Conservation (phyloP, 441 rosid genomes). For the Corymbia citriodora region DNA sequence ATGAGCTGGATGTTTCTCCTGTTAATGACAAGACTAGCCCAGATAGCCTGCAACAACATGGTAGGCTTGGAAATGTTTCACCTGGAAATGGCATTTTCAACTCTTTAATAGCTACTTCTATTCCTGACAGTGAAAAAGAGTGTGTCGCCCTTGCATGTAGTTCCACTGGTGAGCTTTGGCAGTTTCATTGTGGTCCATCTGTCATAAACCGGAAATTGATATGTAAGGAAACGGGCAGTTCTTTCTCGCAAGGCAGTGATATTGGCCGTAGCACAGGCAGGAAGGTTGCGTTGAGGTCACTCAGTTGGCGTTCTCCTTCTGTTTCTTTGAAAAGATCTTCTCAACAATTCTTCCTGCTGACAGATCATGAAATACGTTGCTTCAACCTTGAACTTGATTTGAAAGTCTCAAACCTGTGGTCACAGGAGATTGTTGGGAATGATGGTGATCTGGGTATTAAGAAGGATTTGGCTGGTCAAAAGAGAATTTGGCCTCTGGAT, state of each 20-base stretch:
- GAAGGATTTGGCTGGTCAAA: conserved; percentile 95
- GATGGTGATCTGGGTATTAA: conserved; percentile 84
- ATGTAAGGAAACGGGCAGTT: conserved; percentile 20
- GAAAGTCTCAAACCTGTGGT: conserved; percentile 63
- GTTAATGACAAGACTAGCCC: conserved; percentile 24
- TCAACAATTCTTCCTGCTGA: conserved; percentile 62
- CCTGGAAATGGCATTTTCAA: conserved; percentile 34
- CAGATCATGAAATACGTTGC: conserved; percentile 79
- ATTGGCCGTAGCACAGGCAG: conserved; percentile 26
- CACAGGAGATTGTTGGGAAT: conserved; percentile 73
- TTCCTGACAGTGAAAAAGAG: conserved; percentile 22
- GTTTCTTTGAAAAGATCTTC: conserved; percentile 31
- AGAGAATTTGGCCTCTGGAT: conserved; percentile 92
- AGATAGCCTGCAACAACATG: conserved; percentile 22
- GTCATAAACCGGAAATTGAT: conserved; percentile 37
- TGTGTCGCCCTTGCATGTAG: conserved; percentile 74
- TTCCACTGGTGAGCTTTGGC: conserved; percentile 77
- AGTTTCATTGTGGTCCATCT: conserved; percentile 58
- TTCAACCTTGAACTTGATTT: conserved; percentile 40
- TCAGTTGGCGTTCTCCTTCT: conserved; percentile 52
- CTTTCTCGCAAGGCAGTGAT: conserved; percentile 32
- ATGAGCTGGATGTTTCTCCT: conserved; percentile 37
- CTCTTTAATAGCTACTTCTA: conserved; percentile 63
- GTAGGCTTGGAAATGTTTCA: conserved; percentile 28
- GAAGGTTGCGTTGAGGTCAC: conserved; percentile 84